Conservation (phyloP, 352 stramenopile genomes). For the Phytophthora fragariae region DNA sequence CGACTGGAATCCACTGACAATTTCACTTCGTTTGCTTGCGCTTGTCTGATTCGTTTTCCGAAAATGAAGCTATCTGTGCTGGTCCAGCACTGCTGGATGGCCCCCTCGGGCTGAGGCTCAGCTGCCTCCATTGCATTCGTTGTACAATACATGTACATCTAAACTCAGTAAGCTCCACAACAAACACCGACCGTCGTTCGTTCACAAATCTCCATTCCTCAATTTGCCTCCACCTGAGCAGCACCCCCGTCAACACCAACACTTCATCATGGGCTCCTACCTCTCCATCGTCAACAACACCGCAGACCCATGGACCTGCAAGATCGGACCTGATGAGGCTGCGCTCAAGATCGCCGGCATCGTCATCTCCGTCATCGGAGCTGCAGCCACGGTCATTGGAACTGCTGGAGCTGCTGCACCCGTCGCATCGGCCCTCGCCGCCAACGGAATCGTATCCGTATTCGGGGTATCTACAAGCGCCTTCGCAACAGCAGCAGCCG, state of each 20-base stretch:
- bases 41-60: slow-evolving; percentile 5
- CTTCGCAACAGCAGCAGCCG: slow-evolving; percentile 25
- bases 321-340: slow-evolving; percentile 46
- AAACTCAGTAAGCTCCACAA: background rate
- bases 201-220: slow-evolving; percentile 16
- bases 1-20: background rate
- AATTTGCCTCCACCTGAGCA: slow-evolving; percentile 12
- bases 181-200: background rate
- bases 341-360: slow-evolving; percentile 6
- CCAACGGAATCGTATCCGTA: slow-evolving; percentile 41
- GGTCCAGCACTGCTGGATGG: background rate
- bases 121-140: slow-evolving; percentile 5
- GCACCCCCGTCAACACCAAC: slow-evolving; percentile 5
- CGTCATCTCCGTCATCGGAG: slow-evolving; percentile 37
- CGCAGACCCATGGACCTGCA: slow-evolving; percentile 45
- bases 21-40: slow-evolving; percentile 21
- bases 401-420: slow-evolving; percentile 42
- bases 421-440: slow-evolving; percentile 30
- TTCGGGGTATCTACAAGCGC: slow-evolving; percentile 43
- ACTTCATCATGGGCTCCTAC: slow-evolving; percentile 48
- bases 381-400: slow-evolving; percentile 33
- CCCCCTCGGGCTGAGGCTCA: too few species aligned
- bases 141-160: background rate
- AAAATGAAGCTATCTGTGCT: slow-evolving; percentile 7
- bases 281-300: slow-evolving; percentile 62